Conservation (phyloP, 768 basidiomycete species). For the Mycena albidolilacea region DNA sequence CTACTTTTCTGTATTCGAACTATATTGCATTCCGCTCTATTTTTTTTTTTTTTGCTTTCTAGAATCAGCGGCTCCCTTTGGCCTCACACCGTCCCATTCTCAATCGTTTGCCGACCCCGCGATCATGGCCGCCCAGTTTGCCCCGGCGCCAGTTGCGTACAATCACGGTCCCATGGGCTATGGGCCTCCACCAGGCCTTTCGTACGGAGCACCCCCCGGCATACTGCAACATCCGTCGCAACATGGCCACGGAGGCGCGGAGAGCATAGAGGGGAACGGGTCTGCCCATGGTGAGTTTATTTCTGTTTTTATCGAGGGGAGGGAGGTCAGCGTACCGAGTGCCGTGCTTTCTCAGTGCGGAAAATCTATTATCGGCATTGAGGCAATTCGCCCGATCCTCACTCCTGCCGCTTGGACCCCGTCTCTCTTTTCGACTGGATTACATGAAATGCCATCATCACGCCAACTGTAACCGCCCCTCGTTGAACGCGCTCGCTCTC, state of each 20-base stretch:
- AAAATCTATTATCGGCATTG: conserved; percentile 82
- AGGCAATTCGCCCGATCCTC: conserved; percentile 60
- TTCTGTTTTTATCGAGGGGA: conserved; percentile 73
- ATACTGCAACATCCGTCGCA: conserved; percentile 44
- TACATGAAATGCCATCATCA: conserved; percentile 40
- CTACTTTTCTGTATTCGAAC: conserved; percentile 44
- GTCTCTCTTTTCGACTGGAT: conserved; percentile 53
- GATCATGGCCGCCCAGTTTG: conserved; percentile 83
- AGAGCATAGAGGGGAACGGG: conserved; percentile 51
- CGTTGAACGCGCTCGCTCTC: conserved; percentile 52
- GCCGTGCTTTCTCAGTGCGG: conserved; percentile 92
- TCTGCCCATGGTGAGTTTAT: conserved; percentile 78
- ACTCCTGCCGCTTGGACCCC: conserved; percentile 53
- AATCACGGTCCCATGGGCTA: conserved; percentile 52
- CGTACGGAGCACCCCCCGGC: conserved; percentile 55
- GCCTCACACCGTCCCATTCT: conserved; percentile 51
- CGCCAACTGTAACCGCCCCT: conserved; percentile 47
- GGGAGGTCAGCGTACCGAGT: conserved; percentile 92
- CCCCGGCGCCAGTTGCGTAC: conserved; percentile 54
- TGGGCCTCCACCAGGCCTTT: conserved; percentile 80
- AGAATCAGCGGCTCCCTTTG: conserved; percentile 54
- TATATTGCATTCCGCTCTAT: conserved; percentile 44
- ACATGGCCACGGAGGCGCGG: conserved; percentile 44
- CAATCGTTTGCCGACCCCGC: conserved; percentile 82
- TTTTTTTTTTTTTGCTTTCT: conserved; percentile 34